phyloP scores from a whole-genome alignment of 352 stramenopile genomes.

The Phytophthora lateralis region DNA sequence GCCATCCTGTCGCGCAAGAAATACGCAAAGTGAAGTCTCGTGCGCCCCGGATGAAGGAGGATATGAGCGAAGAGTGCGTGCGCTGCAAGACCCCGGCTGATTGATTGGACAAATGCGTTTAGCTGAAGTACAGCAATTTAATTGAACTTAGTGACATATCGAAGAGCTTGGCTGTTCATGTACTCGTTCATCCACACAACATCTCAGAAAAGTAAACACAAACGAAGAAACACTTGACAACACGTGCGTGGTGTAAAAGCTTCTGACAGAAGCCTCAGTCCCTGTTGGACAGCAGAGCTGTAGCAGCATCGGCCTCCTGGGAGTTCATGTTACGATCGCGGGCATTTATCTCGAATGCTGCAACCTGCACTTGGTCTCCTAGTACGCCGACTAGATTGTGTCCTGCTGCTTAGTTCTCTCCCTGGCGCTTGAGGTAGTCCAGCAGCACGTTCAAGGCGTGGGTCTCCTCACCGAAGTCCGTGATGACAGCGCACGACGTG shows the following conservation, averaged over 20 bases:
- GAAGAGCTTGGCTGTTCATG: background rate
- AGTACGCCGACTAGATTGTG: conserved; percentile 12
- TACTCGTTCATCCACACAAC: background rate
- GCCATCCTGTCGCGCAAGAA: conserved; percentile 10
- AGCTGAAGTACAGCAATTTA: conserved; percentile 18
- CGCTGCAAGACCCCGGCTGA: conserved; percentile 5
- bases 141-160: conserved; percentile 16
- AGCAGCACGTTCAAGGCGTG: conserved; percentile 97
- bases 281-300: conserved; percentile 18
- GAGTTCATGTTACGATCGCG: conserved; percentile 37
- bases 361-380: conserved; percentile 36
- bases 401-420: conserved; percentile 78
- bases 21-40: conserved; percentile 19
- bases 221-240: conserved; percentile 4
- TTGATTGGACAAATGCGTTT: conserved; percentile 26
- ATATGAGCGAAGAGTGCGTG: conserved; percentile 8
- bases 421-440: conserved; percentile 98
- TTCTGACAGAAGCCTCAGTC: conserved; percentile 47
- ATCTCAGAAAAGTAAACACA: conserved; percentile 2
- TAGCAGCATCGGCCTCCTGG: conserved; percentile 21
- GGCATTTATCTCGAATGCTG: conserved; percentile 13
- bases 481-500: conserved; percentile 98
- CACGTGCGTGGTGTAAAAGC: conserved; percentile 38
- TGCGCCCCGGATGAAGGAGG: conserved; percentile 28
- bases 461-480: conserved; percentile 99